Base-by-base conservation (phyloP, 2,329 filamentous ascomycete genomes). In the Blastomyces parvus region DNA sequence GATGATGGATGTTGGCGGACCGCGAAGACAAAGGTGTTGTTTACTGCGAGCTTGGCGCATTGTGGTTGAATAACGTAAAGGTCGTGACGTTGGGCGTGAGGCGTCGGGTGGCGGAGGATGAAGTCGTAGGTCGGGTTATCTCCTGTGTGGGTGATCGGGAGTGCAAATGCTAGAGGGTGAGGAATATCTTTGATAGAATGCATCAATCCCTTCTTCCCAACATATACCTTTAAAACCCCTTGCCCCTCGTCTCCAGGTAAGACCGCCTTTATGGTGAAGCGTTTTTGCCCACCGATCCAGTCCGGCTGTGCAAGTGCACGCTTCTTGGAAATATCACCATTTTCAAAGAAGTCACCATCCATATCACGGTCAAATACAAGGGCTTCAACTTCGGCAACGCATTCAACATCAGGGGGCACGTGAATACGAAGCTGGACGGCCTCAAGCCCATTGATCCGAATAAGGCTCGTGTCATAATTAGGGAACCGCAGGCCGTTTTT, bases 21-120 rank as follows among this genome's bases (percentile, higher is more conserved):
- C 61, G 89, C 89, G 75, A 99, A 99, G 36, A 99, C 93, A 72
- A 97, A 99, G 0, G 94, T 99, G 74, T 99, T 97, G 79, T 97
- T 97, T 63, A 96, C 82, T 1, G 91, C 92, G 36, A 99, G 81
- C 33, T 87, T 86, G 67, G 88, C 84, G 74, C 94, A 99, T 75
- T 99, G 95, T 0, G 95, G 94, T 73, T 97, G 94, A 55, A 92
- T 90, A 66, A 99, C 90, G 75, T 99, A 99, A 64, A 99, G 87
- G 73, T 99, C 94, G 75, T 99, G 92, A 52, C 93, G 86, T 72
- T 96, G 91, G n/a, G 94, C 94, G 74, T 99, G 94, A 9, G 94
- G 94, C 2, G 94, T 99, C 8, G 95, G 95, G 74, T 99, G 94
- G 4, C 94, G 86, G 48, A 88, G 88, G 56, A 97, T 83, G 75